Evolutionary conservation across 176 grass and related monocot genomes (phyloP).

Genomic region (Triticum turgidum): DNA sequence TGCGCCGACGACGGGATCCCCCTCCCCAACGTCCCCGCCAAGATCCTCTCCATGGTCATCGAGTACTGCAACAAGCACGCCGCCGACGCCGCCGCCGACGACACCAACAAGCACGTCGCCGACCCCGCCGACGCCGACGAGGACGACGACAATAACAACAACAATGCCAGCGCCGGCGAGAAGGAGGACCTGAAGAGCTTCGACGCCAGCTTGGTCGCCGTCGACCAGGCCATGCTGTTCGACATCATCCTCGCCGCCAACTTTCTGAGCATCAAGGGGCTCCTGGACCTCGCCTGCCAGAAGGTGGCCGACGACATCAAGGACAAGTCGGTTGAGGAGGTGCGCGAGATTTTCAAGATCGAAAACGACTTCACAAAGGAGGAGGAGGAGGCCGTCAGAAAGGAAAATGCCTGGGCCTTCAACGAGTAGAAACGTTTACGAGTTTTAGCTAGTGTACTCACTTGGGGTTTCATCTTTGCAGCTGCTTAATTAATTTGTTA

Average conservation of each 20-base stretch:
- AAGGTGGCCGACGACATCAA: background rate
- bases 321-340: background rate
- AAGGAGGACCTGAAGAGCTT: background rate
- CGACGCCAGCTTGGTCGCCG: background rate
- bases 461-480: background rate
- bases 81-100: background rate
- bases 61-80: slow-evolving; percentile 70
- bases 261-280: background rate
- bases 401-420: background rate
- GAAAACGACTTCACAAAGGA: background rate
- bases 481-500: background rate
- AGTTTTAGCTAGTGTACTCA: no score
- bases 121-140: background rate
- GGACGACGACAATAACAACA: background rate
- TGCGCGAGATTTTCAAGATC: background rate
- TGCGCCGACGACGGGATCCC: slow-evolving; percentile 53
- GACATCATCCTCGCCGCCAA: background rate
- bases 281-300: background rate
- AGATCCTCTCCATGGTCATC: slow-evolving; percentile 58
- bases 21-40: slow-evolving; percentile 43
- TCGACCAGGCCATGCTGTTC: background rate
- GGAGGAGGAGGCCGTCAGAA: background rate
- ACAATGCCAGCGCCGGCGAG: background rate
- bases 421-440: background rate
- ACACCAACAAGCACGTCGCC: background rate